These are phyloP conservation scores for Trichocladium uniseriatum DNA, from an alignment of 495 filamentous ascomycete species.

Conservation along the genomic window DNA sequence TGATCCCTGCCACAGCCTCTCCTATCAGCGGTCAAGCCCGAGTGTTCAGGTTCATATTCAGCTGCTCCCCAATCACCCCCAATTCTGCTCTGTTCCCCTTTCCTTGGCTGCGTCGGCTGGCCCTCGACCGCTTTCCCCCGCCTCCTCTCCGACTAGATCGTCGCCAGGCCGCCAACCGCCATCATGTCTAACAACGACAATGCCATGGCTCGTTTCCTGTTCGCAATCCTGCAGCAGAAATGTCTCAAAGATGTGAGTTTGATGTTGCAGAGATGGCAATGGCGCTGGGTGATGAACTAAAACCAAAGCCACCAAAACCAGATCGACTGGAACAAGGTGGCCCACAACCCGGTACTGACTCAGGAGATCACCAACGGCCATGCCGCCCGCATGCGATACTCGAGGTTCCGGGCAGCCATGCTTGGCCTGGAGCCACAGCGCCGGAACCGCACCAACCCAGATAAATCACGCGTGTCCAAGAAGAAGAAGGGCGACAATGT, in stretches of 20 bases:
- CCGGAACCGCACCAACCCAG: slow-evolving; percentile 28
- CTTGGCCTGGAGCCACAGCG: slow-evolving; percentile 33
- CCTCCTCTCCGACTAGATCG: neutral
- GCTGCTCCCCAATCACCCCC: slow-evolving; percentile 7
- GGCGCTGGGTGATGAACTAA: neutral
- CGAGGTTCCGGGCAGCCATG: slow-evolving; percentile 49
- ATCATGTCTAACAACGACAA: slow-evolving; percentile 43
- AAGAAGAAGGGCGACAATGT: slow-evolving; percentile 30
- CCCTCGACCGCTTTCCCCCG: slow-evolving; percentile 10
- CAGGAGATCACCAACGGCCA: slow-evolving; percentile 69
- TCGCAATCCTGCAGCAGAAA: slow-evolving; percentile 67
- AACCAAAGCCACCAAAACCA: slow-evolving; percentile 21
- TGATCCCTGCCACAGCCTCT: slow-evolving; percentile 20
- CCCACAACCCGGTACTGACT: slow-evolving; percentile 39
- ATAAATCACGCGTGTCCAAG: slow-evolving; percentile 31
- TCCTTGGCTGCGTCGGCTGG: slow-evolving; percentile 19
- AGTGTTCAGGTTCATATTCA: slow-evolving; percentile 21
- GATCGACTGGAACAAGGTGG: slow-evolving; percentile 70
- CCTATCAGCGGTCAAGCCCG: slow-evolving; percentile 5
- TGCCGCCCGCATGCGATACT: slow-evolving; percentile 73
- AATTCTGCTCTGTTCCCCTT: slow-evolving; percentile 1
- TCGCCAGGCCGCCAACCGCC: slow-evolving; percentile 4
- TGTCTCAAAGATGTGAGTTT: slow-evolving; percentile 60
- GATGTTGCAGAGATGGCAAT: neutral
- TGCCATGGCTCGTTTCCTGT: slow-evolving; percentile 54